Percentiles rank a stretch among this genome's conserved stretches.
Conservation (phyloP, 129 eudicot species). For the Flaveria trinervia region DNA sequence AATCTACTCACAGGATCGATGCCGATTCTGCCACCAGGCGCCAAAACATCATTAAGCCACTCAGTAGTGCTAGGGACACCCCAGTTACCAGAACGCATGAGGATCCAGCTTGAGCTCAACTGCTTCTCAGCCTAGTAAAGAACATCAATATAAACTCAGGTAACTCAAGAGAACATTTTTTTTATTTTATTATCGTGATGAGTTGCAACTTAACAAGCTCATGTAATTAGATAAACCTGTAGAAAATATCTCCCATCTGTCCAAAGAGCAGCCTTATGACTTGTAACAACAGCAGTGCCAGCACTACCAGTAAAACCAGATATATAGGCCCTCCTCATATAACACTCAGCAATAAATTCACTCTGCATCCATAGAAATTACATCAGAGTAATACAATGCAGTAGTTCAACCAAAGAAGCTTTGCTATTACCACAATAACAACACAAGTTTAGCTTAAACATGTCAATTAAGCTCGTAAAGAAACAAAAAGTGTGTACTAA, state of each 20-base stretch:
- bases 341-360: conserved; percentile 92
- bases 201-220: conserved; percentile 7
- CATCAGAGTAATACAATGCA: not conserved
- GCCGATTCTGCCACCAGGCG: conserved; percentile 91
- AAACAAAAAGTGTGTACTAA: not conserved
- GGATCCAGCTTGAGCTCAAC: conserved; percentile 79
- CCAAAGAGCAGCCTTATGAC: conserved; percentile 94
- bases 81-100: conserved; percentile 91
- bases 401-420: not conserved
- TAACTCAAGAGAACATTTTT: not conserved
- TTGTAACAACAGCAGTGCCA: conserved; percentile 88
- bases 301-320: conserved; percentile 99
- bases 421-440: not conserved
- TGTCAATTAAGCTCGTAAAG: conserved; percentile 6
- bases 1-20: conserved; percentile 89
- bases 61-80: conserved; percentile 88
- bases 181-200: not conserved
- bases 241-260: conserved; percentile 95
- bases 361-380: conserved; percentile 60
- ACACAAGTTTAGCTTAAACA: conserved; percentile 6
- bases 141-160: not conserved
- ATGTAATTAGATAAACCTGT: conserved; percentile 54
- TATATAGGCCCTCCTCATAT: conserved; percentile 77
- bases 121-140: conserved; percentile 80
- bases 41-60: conserved; percentile 77